These are phyloP conservation scores for Flaveria ramosissima DNA, from an alignment of 129 eudicot genomes.

Conservation along the genomic window DNA sequence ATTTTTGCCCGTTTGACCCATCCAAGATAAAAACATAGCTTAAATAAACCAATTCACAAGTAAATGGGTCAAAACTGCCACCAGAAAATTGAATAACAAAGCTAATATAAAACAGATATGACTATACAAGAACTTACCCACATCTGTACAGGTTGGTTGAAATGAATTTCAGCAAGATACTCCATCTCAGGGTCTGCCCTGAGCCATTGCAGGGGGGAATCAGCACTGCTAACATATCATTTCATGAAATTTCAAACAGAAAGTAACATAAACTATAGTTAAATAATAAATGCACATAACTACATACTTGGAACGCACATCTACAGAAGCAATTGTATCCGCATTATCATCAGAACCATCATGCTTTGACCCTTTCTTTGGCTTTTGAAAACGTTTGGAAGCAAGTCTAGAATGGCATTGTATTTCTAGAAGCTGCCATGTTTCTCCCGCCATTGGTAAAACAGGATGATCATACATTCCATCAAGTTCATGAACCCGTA, in stretches of 20 bases:
- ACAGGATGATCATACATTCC: constrained; percentile 99
- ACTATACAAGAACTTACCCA: constrained; percentile 65
- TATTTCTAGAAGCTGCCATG: constrained; percentile 93
- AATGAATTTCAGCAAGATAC: constrained; percentile 93
- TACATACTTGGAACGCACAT: constrained; percentile 75
- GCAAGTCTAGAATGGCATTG: constrained; percentile 97
- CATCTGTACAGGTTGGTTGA: constrained; percentile 92
- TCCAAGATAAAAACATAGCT: constrained; percentile 2
- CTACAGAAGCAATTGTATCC: constrained; percentile 57
- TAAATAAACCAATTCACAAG: not conserved
- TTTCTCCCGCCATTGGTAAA: constrained; percentile 95
- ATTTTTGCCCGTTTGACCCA: not conserved
- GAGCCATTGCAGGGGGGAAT: constrained; percentile 91
- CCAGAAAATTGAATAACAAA: not conserved
- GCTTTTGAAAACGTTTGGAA: constrained; percentile 81
- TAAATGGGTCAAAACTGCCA: constrained; percentile 2
- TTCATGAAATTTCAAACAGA: constrained; percentile 5
- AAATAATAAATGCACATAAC: constrained; percentile 11
- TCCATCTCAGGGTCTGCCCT: constrained; percentile 99
- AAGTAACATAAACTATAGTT: not conserved
- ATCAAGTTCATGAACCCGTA: constrained; percentile 94
- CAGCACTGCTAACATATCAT: constrained; percentile 55
- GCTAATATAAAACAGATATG: constrained; percentile 18
- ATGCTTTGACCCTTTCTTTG: constrained; percentile 72
- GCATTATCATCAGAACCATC: constrained; percentile 97